Evolutionary conservation across 1,284 basidiomycete species (phyloP), one percentile per base, ranked within the genome.

Genomic region (Pseudozyma sp.): DNA sequence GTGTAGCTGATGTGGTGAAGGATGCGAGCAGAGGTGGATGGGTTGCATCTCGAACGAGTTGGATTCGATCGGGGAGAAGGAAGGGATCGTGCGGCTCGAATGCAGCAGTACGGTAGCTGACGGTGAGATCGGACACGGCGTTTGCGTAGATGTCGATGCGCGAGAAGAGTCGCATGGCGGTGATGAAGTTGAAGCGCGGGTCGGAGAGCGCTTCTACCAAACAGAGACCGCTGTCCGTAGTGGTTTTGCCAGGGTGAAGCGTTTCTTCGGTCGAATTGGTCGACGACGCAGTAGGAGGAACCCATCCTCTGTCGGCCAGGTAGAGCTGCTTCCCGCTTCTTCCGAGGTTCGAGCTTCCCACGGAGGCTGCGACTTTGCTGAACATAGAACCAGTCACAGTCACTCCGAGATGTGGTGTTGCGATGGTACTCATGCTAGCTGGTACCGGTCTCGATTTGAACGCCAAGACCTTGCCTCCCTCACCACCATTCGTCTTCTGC

Each of bases 91-190:
- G 51, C 7, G 47, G 30, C 11, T 73, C 66, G 43, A 79, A 62
- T 4, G 58, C 62, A 6, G 75, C 81, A 0, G 81, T 78, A 1
- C 79, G 74, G 37, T 77, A 80, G n/a, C 75, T 60, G 0, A 83
- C 81, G 5, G 81, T 83, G 2, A 76, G 46, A 53, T 86, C 85
- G 53, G 82, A 81, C 5, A 85, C 73, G 14, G 90, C 89, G 85
- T 95, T 96, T 9, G 93, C 94, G 77, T 94, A 97, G 64, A 97
- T 89, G 60, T 90, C 87, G 45, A 94, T 87, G 40, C 90, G 87
- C 30, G 88, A 84, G 84, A 97, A 97, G 34, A 86, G 85, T 0
- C 87, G 68, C 39, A 97, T 87, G 3, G 90, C 92, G 71, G 92
- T 89, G 79, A 91, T 90, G 83, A 97, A 97, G 35, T 92, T 86